These are phyloP conservation scores for Mycena venus DNA, from an alignment of 768 basidiomycete genomes.

Conservation along the genomic window DNA sequence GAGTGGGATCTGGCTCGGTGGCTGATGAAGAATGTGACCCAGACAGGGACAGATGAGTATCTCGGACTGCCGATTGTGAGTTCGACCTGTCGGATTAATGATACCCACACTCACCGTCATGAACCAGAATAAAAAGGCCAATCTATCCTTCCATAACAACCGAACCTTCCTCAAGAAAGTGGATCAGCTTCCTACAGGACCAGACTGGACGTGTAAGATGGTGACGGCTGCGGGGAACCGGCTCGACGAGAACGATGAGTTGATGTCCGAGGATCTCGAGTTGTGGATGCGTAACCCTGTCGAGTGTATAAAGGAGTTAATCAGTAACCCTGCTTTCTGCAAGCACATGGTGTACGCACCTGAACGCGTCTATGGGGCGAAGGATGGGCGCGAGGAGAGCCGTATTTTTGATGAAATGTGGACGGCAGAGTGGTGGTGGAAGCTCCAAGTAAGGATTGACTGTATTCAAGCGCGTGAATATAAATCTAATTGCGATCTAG, in stretches of 20 bases:
- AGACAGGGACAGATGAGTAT: not conserved
- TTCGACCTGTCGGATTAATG: not conserved
- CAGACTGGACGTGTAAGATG: constrained; percentile 36
- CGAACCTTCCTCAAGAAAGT: constrained; percentile 35
- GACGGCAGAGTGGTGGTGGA: constrained; percentile 12
- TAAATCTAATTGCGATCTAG: too few relatives aligned
- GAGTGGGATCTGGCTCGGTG: not conserved
- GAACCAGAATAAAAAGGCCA: not conserved
- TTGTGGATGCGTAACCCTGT: constrained; percentile 37
- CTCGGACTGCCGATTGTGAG: not conserved
- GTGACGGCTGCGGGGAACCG: constrained; percentile 26
- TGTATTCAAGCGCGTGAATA: too few relatives aligned
- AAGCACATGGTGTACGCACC: constrained; percentile 39
- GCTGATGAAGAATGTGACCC: not conserved
- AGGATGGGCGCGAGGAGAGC: not conserved
- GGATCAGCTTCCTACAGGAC: constrained; percentile 28
- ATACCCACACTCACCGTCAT: not conserved
- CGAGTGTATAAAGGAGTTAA: constrained; percentile 34
- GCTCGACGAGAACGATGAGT: constrained; percentile 23
- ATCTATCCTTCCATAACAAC: constrained; percentile 36
- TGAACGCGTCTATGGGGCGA: constrained; percentile 31
- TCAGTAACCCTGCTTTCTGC: constrained; percentile 39
- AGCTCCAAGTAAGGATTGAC: not conserved
- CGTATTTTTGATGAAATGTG: constrained; percentile 16
- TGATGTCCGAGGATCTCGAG: constrained; percentile 26